Conservation (phyloP, 2,329 filamentous ascomycete genomes). For the Fusarium euwallaceae region DNA sequence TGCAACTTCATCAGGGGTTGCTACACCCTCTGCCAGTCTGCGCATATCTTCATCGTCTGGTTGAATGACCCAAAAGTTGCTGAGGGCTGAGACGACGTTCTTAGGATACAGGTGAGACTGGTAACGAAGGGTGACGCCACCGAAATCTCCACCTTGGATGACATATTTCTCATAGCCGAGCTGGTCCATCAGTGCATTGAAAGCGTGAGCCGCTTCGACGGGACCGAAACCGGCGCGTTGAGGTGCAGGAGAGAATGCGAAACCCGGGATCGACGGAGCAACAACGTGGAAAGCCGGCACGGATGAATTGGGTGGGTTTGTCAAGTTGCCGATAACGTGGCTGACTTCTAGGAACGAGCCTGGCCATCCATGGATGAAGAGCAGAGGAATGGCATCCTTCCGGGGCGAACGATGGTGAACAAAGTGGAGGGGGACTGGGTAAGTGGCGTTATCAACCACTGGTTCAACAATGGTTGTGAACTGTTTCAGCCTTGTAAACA, state of each 20-base stretch:
- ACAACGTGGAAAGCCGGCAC: neutral
- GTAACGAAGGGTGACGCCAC: neutral
- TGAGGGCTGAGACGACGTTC: neutral
- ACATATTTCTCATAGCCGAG: neutral
- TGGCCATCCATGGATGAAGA: neutral
- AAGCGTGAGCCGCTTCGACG: neutral
- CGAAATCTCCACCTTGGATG: neutral
- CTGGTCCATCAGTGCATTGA: neutral
- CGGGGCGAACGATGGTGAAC: neutral
- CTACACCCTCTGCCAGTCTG: neutral
- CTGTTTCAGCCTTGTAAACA: neutral
- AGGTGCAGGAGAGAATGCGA: neutral
- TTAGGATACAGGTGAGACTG: neutral
- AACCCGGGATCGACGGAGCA: neutral
- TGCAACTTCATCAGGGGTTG: neutral
- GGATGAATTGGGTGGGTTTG: neutral
- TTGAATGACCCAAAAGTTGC: neutral
- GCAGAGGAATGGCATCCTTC: neutral
- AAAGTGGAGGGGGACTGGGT: neutral
- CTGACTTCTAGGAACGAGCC: neutral
- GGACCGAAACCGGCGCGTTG: neutral
- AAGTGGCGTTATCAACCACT: neutral
- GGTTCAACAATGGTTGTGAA: neutral
- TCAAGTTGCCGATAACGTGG: neutral
- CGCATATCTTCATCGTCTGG: neutral